Evolutionary conservation across 345 rosid genomes (phyloP).

Genomic region (Raphanus raphanistrum): DNA sequence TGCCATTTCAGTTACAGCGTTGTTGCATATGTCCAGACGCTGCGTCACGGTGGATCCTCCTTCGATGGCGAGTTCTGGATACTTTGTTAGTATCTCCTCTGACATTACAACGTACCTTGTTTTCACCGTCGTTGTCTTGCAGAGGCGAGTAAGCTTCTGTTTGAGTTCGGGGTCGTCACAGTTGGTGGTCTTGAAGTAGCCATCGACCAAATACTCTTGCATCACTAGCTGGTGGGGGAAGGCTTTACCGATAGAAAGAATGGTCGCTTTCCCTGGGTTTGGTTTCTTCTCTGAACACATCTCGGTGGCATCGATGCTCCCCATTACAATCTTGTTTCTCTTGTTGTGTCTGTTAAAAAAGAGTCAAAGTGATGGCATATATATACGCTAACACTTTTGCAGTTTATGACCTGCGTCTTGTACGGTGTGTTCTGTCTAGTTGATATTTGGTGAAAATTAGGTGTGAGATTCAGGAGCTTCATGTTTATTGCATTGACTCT

Average conservation of each 20-base stretch:
- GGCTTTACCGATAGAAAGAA: conserved; percentile 86
- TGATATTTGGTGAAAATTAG: conserved; percentile 51
- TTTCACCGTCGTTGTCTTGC: conserved; percentile 94
- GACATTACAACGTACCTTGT: conserved; percentile 98
- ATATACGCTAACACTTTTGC: conserved; percentile 24
- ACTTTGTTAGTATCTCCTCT: conserved; percentile 76
- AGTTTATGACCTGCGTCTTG: conserved; percentile 18
- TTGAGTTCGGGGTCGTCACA: conserved; percentile 91
- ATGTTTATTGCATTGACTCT: conserved; percentile 37
- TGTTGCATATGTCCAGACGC: conserved; percentile 70
- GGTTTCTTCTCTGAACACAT: conserved; percentile 40
- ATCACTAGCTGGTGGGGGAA: conserved; percentile 96
- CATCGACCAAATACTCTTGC: conserved; percentile 94
- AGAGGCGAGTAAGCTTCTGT: conserved; percentile 79
- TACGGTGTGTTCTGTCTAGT: conserved; percentile 30
- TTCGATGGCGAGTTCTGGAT: conserved; percentile 81
- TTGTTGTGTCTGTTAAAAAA: conserved; percentile 10
- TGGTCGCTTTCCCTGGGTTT: conserved; percentile 70
- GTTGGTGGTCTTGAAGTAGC: conserved; percentile 86
- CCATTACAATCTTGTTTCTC: conserved; percentile 45
- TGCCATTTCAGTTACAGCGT: conserved; percentile 90
- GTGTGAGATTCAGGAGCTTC: conserved; percentile 41
- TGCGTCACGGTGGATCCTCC: conserved; percentile 84
- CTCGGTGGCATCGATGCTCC: conserved; percentile 41
- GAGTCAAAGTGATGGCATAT: conserved; percentile 24